A percentile compares a stretch with the other conserved stretches of the same genome.
phyloP scores from a whole-genome alignment of 1,139 yeast species.

The Sugiyamaella sp. region DNA sequence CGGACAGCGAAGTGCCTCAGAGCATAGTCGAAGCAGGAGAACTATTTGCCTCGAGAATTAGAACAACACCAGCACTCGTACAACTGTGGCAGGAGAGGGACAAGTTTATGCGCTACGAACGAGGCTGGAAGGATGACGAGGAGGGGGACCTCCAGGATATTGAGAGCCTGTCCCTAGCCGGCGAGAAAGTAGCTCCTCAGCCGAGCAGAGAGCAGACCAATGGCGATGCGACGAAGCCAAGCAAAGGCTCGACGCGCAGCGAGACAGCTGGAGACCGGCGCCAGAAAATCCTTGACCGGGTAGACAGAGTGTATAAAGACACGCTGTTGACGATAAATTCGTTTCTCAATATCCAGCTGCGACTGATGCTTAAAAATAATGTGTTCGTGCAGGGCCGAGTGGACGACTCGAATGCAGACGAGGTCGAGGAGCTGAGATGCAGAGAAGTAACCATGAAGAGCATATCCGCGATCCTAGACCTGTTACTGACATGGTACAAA shows the following conservation, averaged over 20 bases:
- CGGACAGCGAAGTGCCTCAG: constrained; percentile 57
- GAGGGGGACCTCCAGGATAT: constrained; percentile 22
- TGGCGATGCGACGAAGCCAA: not conserved
- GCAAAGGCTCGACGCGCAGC: not conserved
- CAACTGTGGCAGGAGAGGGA: constrained; percentile 76
- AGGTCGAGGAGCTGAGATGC: constrained; percentile 53
- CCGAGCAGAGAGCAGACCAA: too few relatives aligned
- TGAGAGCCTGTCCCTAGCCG: too few relatives aligned
- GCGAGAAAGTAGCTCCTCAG: not conserved
- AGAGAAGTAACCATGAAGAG: constrained; percentile 71
- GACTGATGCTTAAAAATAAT: constrained; percentile 56
- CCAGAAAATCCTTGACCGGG: constrained; percentile 51
- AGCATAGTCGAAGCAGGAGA: constrained; percentile 80
- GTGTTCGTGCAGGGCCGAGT: constrained; percentile 30
- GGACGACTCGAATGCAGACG: constrained; percentile 39
- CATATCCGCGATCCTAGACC: constrained; percentile 55
- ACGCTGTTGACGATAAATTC: constrained; percentile 62
- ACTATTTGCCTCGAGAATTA: constrained; percentile 62
- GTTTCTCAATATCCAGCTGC: constrained; percentile 63
- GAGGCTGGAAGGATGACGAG: constrained; percentile 55
- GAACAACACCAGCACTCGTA: constrained; percentile 64
- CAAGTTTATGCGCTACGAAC: constrained; percentile 70
- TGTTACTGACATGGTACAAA: constrained; percentile 77
- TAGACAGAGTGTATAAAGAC: constrained; percentile 61
- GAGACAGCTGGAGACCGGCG: not conserved